Percentiles rank a stretch among this genome's conserved stretches.
phyloP scores from a whole-genome alignment of 1,139 yeast species.

The Saccharomyces hybrid region DNA sequence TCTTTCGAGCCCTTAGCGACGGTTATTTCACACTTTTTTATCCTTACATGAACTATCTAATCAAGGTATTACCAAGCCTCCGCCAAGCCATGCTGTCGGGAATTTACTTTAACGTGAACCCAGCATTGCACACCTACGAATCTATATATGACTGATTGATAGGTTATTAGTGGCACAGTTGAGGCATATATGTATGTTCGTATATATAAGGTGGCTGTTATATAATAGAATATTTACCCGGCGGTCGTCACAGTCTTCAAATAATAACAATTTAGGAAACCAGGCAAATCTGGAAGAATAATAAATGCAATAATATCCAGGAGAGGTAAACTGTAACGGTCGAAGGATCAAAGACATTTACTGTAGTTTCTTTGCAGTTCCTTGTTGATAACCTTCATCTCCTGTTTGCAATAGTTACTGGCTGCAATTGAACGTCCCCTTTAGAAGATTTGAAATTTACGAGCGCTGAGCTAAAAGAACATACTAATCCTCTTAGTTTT shows the following conservation, averaged over 20 bases:
- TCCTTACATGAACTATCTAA: conserved; percentile 32
- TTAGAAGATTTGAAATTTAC: not conserved
- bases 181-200: not conserved
- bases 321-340: not conserved
- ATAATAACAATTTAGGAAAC: not conserved
- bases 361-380: not conserved
- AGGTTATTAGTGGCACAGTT: not conserved
- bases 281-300: not conserved
- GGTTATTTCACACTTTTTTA: conserved; percentile 37
- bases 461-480: not conserved
- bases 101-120: conserved; percentile 23
- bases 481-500: not conserved
- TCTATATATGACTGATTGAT: conserved; percentile 17
- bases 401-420: not conserved
- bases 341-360: not conserved
- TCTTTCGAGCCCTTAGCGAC: conserved; percentile 24
- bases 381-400: not conserved
- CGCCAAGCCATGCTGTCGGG: conserved; percentile 22
- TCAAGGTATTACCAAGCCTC: conserved; percentile 27
- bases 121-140: conserved; percentile 8
- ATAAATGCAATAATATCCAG: not conserved
- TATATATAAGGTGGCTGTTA: not conserved
- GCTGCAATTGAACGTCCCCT: not conserved
- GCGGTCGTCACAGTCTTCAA: not conserved
- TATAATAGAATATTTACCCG: not conserved